These are phyloP conservation scores for Fusarium compactum DNA, from an alignment of 2,329 filamentous ascomycete genomes.

Conservation along the genomic window DNA sequence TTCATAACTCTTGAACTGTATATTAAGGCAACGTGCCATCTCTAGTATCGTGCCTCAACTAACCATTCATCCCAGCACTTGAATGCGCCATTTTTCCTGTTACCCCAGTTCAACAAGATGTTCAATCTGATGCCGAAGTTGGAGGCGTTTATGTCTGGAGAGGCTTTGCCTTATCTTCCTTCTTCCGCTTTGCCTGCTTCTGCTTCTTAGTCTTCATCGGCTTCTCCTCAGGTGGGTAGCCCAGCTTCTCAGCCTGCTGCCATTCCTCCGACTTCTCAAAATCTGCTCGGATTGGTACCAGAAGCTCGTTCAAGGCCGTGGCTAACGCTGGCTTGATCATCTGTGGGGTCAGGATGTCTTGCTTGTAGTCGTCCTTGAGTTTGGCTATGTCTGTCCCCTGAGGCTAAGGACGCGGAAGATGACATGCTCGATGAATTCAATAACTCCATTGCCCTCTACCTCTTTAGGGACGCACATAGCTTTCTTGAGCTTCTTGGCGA, in stretches of 20 bases:
- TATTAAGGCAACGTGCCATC: too few relatives aligned
- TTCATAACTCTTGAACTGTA: too few relatives aligned
- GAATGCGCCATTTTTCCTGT: too few relatives aligned
- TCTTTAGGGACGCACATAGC: rapidly evolving
- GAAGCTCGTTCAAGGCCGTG: background rate
- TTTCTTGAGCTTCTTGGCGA: conserved; percentile 1
- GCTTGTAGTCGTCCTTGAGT: background rate
- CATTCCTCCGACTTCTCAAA: background rate
- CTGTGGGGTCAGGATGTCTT: background rate
- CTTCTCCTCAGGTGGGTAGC: background rate
- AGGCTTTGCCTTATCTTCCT: background rate
- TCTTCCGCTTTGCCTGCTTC: background rate
- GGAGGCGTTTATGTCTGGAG: too few relatives aligned
- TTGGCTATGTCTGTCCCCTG: background rate
- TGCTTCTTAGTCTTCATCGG: rapidly evolving
- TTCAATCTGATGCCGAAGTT: too few relatives aligned
- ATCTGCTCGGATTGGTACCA: background rate
- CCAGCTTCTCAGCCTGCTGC: rapidly evolving
- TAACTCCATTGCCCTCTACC: background rate
- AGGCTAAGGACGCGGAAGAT: background rate
- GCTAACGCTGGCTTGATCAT: background rate
- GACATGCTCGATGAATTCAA: conserved; percentile 1
- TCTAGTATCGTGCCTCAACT: too few relatives aligned
- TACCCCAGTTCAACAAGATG: too few relatives aligned
- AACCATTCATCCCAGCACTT: too few relatives aligned